A percentile compares a stretch with the other conserved stretches of the same genome.
Evolutionary conservation across 2,329 filamentous ascomycete species (phyloP).

Genomic region (Bisporella sp.): DNA sequence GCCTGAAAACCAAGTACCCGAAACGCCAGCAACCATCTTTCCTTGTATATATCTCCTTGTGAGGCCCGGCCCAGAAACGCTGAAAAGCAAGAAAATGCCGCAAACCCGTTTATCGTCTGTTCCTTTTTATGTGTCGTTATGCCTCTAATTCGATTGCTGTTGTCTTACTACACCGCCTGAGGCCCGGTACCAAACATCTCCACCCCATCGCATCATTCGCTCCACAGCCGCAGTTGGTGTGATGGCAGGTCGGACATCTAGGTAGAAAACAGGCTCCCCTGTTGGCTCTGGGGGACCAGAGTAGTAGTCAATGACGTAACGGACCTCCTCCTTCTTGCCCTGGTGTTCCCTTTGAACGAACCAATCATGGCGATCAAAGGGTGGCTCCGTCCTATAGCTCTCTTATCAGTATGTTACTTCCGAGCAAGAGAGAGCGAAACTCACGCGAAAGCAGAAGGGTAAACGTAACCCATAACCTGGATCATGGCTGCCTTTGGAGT

Average conservation of each 20-base stretch:
- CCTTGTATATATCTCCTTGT: no score
- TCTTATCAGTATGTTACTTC: constrained; percentile 6
- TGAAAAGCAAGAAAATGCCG: no score
- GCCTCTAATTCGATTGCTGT: background rate
- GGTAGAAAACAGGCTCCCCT: constrained; percentile 89
- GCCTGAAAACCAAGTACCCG: no score
- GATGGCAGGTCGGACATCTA: constrained; percentile 87
- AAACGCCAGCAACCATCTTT: no score
- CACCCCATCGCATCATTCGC: constrained; percentile 80
- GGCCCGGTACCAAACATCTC: constrained; percentile 75
- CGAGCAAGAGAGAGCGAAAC: constrained; percentile 24
- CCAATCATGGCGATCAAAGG: constrained; percentile 98
- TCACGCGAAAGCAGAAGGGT: constrained; percentile 72
- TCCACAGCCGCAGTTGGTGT: constrained; percentile 76
- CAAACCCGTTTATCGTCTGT: no score
- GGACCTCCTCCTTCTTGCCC: constrained; percentile 66
- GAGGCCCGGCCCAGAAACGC: no score
- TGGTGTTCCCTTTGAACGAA: constrained; percentile 70
- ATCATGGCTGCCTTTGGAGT: constrained; percentile 88
- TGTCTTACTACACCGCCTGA: constrained; percentile 24
- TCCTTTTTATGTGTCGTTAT: no score
- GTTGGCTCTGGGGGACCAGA: constrained; percentile 64
- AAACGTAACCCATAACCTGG: constrained; percentile 71
- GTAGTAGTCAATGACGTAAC: constrained; percentile 98
- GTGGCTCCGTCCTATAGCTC: constrained; percentile 61